These are phyloP conservation scores for Epithele typhae DNA, from an alignment of 768 basidiomycete species.

Conservation along the genomic window DNA sequence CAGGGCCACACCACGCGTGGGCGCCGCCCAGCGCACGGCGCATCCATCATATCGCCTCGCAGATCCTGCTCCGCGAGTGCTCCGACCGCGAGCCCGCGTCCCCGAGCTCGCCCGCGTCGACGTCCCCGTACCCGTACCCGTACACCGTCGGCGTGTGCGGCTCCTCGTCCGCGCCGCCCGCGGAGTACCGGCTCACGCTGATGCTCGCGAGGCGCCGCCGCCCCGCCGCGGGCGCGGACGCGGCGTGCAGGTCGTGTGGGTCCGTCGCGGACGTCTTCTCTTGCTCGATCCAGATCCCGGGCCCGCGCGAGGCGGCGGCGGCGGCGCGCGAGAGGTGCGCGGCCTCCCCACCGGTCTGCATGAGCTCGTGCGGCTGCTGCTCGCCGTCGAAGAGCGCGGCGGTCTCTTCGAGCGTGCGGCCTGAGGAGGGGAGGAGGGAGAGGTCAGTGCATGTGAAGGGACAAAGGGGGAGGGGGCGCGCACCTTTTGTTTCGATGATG, in stretches of 20 bases:
- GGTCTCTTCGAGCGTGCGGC: slow-evolving; percentile 70
- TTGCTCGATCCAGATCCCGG: slow-evolving; percentile 11
- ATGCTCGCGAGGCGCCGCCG: slow-evolving; percentile 1
- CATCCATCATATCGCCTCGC: no score
- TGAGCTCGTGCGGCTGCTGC: slow-evolving; percentile 36
- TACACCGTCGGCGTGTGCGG: no score
- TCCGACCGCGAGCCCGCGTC: not conserved
- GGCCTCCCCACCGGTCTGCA: slow-evolving; percentile 44
- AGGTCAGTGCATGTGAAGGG: not conserved
- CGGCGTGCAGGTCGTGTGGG: slow-evolving; percentile 8
- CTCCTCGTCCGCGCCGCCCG: no score
- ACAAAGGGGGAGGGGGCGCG: not conserved
- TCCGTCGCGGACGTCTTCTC: slow-evolving; percentile 12
- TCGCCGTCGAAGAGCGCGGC: slow-evolving; percentile 69
- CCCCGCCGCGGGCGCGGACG: slow-evolving; percentile 2
- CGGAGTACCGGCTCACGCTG: slow-evolving; percentile 7
- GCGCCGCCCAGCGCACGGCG: no score
- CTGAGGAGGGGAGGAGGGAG: slow-evolving; percentile 20
- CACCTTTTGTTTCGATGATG: slow-evolving; percentile 63
- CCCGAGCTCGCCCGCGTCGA: not conserved
- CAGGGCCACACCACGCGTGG: no score
- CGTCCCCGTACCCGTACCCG: no score
- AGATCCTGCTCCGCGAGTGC: not conserved
- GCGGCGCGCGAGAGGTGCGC: slow-evolving; percentile 31
- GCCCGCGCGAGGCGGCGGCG: not conserved